Evolutionary conservation across 129 eudicot species (phyloP).

Genomic region (Logfia minima): DNA sequence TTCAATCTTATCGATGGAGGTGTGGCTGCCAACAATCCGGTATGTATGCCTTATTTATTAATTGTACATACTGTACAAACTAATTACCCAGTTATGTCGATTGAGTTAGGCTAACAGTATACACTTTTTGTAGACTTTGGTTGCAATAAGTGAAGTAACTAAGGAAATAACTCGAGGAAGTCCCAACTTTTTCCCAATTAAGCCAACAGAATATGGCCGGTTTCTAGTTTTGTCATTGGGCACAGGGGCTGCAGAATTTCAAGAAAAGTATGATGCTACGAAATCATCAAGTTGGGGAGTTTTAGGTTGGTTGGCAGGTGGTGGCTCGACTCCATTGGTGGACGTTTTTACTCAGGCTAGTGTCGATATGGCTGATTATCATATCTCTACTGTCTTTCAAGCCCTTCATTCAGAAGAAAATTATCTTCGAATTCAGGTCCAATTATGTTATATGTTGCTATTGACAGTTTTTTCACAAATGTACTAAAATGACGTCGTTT

Average conservation of each 20-base stretch:
- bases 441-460: not conserved
- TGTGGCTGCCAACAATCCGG: constrained; percentile 55
- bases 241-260: constrained; percentile 44
- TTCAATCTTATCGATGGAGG: constrained; percentile 67
- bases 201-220: constrained; percentile 44
- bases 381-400: constrained; percentile 39
- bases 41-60: not conserved
- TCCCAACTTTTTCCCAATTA: constrained; percentile 30
- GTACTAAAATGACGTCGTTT: not conserved
- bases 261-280: constrained; percentile 41
- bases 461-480: not conserved
- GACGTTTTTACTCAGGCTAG: constrained; percentile 45
- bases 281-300: constrained; percentile 56
- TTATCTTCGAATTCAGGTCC: constrained; percentile 63
- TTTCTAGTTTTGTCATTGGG: constrained; percentile 57
- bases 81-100: not conserved
- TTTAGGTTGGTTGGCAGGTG: constrained; percentile 44
- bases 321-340: constrained; percentile 48
- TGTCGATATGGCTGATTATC: constrained; percentile 51
- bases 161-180: constrained; percentile 39
- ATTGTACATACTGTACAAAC: not conserved
- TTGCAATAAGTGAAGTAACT: constrained; percentile 50
- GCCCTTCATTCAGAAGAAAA: constrained; percentile 39
- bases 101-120: not conserved
- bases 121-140: constrained; percentile 38